phyloP scores from a whole-genome alignment of 75 land plant species.

The Ceratopteris richardii region DNA sequence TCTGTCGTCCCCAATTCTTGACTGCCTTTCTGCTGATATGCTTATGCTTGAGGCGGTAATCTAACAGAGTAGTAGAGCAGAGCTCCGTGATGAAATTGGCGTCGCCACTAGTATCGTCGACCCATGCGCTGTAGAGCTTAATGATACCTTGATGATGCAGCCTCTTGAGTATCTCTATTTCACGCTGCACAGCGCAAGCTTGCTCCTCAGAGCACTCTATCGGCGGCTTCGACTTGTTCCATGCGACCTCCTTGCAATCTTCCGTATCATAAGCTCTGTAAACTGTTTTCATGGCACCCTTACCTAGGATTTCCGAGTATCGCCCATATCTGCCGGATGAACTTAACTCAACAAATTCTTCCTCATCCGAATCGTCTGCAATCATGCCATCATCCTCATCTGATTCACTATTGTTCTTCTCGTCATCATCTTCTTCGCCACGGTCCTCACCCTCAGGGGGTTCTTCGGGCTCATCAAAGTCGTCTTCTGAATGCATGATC shows the following conservation, averaged over 20 bases:
- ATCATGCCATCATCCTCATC: background rate
- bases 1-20: conserved; percentile 67
- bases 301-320: conserved; percentile 50
- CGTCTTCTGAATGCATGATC: background rate
- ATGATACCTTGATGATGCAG: conserved; percentile 51
- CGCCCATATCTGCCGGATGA: conserved; percentile 66
- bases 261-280: conserved; percentile 68
- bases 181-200: conserved; percentile 26
- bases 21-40: conserved; percentile 62
- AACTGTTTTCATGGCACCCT: conserved; percentile 62
- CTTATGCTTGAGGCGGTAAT: conserved; percentile 54
- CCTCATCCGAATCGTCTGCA: conserved; percentile 15
- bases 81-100: conserved; percentile 80
- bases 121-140: conserved; percentile 39
- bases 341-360: conserved; percentile 56
- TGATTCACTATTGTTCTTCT: background rate
- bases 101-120: conserved; percentile 21
- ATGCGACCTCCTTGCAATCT: conserved; percentile 75
- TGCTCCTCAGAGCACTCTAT: conserved; percentile 26
- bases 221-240: conserved; percentile 50
- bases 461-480: conserved; percentile 2
- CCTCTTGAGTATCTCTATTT: conserved; percentile 35
- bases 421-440: conserved; percentile 3
- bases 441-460: background rate
- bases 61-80: conserved; percentile 58